Evolutionary conservation across 495 filamentous ascomycete species (phyloP).

Genomic region (Xylaria intraflava): DNA sequence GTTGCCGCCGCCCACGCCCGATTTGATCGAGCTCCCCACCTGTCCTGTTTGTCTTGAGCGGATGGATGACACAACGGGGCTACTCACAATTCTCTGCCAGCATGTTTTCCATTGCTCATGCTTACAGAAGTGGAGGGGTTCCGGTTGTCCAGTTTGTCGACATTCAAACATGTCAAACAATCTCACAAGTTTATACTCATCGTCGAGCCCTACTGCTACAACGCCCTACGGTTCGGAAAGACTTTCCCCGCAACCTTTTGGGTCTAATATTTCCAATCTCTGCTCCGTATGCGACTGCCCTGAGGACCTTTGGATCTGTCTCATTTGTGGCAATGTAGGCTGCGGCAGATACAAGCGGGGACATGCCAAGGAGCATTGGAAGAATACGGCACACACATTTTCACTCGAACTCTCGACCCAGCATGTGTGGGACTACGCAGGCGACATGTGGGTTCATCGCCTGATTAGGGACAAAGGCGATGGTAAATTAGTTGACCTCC

Average conservation of each 20-base stretch:
- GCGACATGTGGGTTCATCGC: constrained; percentile 91
- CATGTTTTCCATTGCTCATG: constrained; percentile 98
- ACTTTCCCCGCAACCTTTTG: constrained; percentile 45
- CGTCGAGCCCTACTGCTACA: constrained; percentile 14
- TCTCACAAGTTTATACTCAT: constrained; percentile 18
- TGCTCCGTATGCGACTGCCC: constrained; percentile 72
- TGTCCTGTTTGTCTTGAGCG: constrained; percentile 95
- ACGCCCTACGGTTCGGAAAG: constrained; percentile 31
- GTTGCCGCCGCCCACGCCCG: constrained; percentile 83
- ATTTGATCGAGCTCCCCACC: constrained; percentile 85
- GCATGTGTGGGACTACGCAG: constrained; percentile 95
- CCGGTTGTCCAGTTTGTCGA: constrained; percentile 88
- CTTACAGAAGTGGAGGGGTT: constrained; percentile 91
- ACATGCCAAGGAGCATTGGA: constrained; percentile 91
- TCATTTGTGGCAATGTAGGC: constrained; percentile 89
- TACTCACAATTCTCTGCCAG: constrained; percentile 94
- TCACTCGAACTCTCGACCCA: constrained; percentile 89
- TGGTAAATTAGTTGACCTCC: constrained; percentile 82
- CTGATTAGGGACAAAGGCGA: constrained; percentile 89
- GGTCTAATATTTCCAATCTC: constrained; percentile 39
- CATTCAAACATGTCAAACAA: constrained; percentile 53
- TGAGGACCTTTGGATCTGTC: constrained; percentile 84
- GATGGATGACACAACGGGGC: constrained; percentile 94
- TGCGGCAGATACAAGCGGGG: constrained; percentile 92
- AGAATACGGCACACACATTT: constrained; percentile 80